Base-by-base conservation (phyloP, 2,329 filamentous ascomycete genomes). In the Aspergillus versicolor region DNA sequence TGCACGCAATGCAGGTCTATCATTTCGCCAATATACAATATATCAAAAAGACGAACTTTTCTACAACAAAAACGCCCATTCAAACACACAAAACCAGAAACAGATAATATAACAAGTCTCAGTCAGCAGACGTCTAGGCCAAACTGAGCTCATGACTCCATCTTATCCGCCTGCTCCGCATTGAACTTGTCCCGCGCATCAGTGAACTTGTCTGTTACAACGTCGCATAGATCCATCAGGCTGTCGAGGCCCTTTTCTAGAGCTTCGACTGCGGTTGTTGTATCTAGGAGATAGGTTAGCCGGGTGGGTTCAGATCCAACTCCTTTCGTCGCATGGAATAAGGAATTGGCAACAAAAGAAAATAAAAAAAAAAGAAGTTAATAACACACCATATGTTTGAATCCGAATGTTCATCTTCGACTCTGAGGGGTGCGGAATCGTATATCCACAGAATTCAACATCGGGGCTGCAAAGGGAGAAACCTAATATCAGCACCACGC, bases 401-500 rank as follows among this genome's bases (percentile, higher is more conserved):
- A 99, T 97, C 68, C 94, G 86, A 61, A 99, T 81, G 71, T 97
- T 96, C 93, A 99, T 96, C 78, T 96, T 94, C 41, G 88, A 81
- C 76, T 99, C 94, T 40, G 92, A 96, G 50, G 94, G 94, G 77
- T 99, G 94, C 30, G 94, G 94, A 60, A 99, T 97, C 7, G 93
- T 91, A 76, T 99, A 99, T 60, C 93, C 94, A 76, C 94, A 97
- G 77, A 99, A 97, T 74, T 99, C 94, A 59, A 99, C 94, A 62
- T 94, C 87, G 30, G 94, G 93, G 74, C 93, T 97, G 63, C 52
- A 52, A 11, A 30, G 48, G 9, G 46, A 54, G 57, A 13, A 37
- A 37, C 15, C 34, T 37, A n/a, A 6, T 37, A 37, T 13, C 34
- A 37, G 12, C 34, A n/a, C 27, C 34, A 37, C 15, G 9, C 15